Evolutionary conservation across 345 rosid genomes (phyloP), one percentile per base, ranked within the genome.

Genomic region (Microcos paniculata): DNA sequence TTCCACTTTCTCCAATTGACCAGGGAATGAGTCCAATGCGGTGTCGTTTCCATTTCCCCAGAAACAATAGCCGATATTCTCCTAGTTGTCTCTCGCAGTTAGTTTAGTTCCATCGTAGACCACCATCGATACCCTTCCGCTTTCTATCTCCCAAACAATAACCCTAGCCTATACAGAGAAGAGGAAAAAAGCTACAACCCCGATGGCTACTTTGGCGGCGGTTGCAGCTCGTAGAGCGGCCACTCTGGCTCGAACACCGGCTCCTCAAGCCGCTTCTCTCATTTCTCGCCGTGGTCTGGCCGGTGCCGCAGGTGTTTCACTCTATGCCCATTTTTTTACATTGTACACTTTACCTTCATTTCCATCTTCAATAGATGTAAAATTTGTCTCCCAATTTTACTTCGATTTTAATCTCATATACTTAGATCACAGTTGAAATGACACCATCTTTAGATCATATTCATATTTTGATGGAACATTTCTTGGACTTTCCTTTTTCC

Each of bases 231-330:
- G 89, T 72, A 87, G 77, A 73, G 82, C 76, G 16, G 77, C 80
- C 21, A 40, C 78, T 40, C 70, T 82, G 40, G 68, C 77, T 70
- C 86, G 90, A 30, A 55, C 82, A 59, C 71, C 85, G 33, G 74
- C 87, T 42, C 71, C 82, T 35, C 85, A 72, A 35, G 80, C 87
- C 56, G 75, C 84, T 68, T 75, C 86, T 59, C 79, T 89, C 51
- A 40, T 81, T 76, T 91, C 90, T 82, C 88, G 94, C 71, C 97
- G 97, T 12, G 91, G 97, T 73, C 85, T 91, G 14, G 90, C 97
- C 70, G 90, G 93, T 77, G 91, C 98, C 40, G 94, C 96, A 40
- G 97, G 97, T 92, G 86, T 74, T n/a, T 76, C 48, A 16, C 30
- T 14, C 40, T 55, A 13, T 40, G 40, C 21, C 13, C 21, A 46